phyloP scores from a whole-genome alignment of 2,329 filamentous ascomycete species.

The Colletotrichum sp. region DNA sequence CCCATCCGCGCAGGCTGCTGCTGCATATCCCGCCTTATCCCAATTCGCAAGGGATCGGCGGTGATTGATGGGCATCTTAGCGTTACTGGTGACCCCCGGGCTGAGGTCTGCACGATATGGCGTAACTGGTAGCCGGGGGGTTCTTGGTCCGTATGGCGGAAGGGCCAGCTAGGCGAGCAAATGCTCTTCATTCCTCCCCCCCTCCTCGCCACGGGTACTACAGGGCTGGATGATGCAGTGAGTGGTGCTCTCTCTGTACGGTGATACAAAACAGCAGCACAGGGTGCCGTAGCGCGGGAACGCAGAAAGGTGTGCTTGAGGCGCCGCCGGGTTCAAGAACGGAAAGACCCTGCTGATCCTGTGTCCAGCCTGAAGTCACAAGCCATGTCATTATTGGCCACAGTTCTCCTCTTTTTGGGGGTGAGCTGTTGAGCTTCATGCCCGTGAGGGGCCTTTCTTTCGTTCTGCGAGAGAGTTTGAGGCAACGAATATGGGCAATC shows the following conservation, averaged over 20 bases:
- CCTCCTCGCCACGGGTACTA: conserved; percentile 8
- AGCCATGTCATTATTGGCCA: conserved; percentile 17
- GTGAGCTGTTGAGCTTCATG: background rate
- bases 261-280: background rate
- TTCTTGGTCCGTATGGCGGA: background rate
- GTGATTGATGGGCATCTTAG: conserved; percentile 22
- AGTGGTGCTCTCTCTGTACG: background rate
- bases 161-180: background rate
- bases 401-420: background rate
- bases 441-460: background rate
- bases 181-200: background rate
- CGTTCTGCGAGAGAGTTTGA: background rate
- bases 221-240: conserved; percentile 21
- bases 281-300: background rate
- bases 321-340: background rate
- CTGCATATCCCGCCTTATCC: conserved; percentile 3
- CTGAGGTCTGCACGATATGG: conserved; percentile 15
- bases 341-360: conserved; percentile 25
- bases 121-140: conserved; percentile 16
- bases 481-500: background rate
- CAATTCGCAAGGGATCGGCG: conserved; percentile 18
- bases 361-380: conserved; percentile 18
- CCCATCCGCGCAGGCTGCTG: conserved; percentile 2
- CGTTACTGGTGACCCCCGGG: background rate
- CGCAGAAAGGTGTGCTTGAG: background rate